These are phyloP conservation scores for Lecanicillium sp. DNA, from an alignment of 2,329 filamentous ascomycete species.

Conservation along the genomic window DNA sequence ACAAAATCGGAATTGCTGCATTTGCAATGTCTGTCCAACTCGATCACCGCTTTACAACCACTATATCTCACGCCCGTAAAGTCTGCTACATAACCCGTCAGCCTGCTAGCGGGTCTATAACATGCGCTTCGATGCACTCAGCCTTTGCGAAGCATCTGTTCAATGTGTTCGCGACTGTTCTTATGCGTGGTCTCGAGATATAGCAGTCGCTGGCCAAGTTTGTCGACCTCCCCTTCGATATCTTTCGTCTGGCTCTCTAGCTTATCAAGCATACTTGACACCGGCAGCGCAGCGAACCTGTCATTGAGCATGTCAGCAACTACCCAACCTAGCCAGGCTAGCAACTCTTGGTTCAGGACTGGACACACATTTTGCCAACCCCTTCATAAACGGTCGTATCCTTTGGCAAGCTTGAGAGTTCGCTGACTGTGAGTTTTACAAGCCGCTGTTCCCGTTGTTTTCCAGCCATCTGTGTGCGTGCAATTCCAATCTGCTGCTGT, in stretches of 20 bases:
- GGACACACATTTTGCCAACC: slow-evolving; percentile 85
- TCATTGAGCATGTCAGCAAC: slow-evolving; percentile 1
- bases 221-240: slow-evolving; percentile 68
- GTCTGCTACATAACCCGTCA: no score
- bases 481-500: slow-evolving; percentile 85
- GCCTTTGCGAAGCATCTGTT: slow-evolving; percentile 67
- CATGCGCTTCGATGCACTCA: slow-evolving; percentile 8
- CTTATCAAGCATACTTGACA: slow-evolving; percentile 64
- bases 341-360: not conserved
- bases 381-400: slow-evolving; percentile 86
- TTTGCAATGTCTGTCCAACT: no score
- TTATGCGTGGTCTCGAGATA: slow-evolving; percentile 93
- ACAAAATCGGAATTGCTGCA: no score
- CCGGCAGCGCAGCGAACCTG: slow-evolving; percentile 83
- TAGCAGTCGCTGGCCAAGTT: slow-evolving; percentile 78
- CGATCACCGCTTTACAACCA: no score
- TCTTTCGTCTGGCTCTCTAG: slow-evolving; percentile 67
- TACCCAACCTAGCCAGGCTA: not conserved
- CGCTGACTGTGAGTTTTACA: slow-evolving; percentile 76
- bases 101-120: no score
- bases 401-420: slow-evolving; percentile 67
- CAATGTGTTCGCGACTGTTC: slow-evolving; percentile 86
- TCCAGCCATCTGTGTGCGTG: slow-evolving; percentile 71
- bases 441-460: slow-evolving; percentile 88
- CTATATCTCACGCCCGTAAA: no score